Conservation (phyloP, 2,329 filamentous ascomycete genomes). For the Fusarium zealandicum region DNA sequence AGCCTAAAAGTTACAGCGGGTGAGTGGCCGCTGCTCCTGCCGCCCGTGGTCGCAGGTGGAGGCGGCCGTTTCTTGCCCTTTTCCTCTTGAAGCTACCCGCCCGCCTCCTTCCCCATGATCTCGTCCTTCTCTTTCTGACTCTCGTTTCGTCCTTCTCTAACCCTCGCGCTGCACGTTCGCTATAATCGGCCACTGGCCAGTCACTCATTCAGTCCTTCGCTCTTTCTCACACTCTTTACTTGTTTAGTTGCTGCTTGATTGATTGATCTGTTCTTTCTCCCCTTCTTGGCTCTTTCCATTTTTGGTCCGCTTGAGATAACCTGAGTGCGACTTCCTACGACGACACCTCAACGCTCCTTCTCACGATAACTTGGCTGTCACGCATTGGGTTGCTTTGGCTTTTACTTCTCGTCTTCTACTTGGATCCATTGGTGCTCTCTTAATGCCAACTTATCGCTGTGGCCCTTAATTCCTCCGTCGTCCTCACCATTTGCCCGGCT, state of each 20-base stretch:
- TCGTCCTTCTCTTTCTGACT: constrained; percentile 33
- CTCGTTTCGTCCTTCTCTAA: constrained; percentile 33
- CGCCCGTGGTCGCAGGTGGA: constrained; percentile 36
- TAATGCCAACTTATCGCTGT: constrained; percentile 20
- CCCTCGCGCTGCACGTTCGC: constrained; percentile 31
- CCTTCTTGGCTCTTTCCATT: constrained; percentile 23
- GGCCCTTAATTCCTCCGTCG: constrained; percentile 25
- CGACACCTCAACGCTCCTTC: constrained; percentile 28
- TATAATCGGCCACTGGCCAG: constrained; percentile 42
- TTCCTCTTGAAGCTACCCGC: constrained; percentile 39
- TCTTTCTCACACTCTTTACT: constrained; percentile 36
- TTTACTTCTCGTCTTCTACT: constrained; percentile 8
- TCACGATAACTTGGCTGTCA: constrained; percentile 28
- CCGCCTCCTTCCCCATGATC: constrained; percentile 36
- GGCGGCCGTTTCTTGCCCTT: constrained; percentile 31
- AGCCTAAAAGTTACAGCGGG: too few species aligned
- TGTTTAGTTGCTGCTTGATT: constrained; percentile 19
- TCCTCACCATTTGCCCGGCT: constrained; percentile 21
- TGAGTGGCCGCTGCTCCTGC: constrained; percentile 29
- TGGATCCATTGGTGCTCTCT: constrained; percentile 18
- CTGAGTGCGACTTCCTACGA: constrained; percentile 20
- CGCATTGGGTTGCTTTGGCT: constrained; percentile 15
- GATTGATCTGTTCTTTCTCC: constrained; percentile 17
- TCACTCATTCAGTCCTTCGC: constrained; percentile 37
- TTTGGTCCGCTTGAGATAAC: constrained; percentile 21